These are phyloP conservation scores for Colletotrichum sp. DNA, from an alignment of 2,329 filamentous ascomycete species.

Conservation along the genomic window DNA sequence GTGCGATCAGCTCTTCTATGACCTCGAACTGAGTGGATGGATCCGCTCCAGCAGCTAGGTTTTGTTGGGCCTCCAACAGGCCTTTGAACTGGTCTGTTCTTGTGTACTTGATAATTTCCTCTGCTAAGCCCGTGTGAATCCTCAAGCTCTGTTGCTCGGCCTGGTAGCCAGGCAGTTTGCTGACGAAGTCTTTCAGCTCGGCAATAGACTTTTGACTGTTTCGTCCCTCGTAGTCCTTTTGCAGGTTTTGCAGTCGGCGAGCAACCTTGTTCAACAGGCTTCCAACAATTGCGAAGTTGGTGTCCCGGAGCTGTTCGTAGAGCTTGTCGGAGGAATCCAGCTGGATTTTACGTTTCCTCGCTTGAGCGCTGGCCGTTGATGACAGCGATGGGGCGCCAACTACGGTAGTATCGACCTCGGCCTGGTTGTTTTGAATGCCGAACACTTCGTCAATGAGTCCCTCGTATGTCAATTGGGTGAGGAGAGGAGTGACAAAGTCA, in stretches of 20 bases:
- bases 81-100: slow-evolving; percentile 88
- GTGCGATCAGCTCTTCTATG: slow-evolving; percentile 93
- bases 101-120: slow-evolving; percentile 95
- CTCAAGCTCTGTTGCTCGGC: slow-evolving; percentile 93
- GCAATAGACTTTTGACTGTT: slow-evolving; percentile 84
- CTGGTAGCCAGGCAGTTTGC: slow-evolving; percentile 89
- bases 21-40: slow-evolving; percentile 87
- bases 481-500: slow-evolving; percentile 87
- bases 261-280: slow-evolving; percentile 89
- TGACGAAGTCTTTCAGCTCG: slow-evolving; percentile 94
- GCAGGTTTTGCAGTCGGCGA: slow-evolving; percentile 80
- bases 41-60: slow-evolving; percentile 88
- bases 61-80: slow-evolving; percentile 92
- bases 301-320: slow-evolving; percentile 85
- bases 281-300: slow-evolving; percentile 95
- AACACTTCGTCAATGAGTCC: slow-evolving; percentile 94
- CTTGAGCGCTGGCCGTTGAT: slow-evolving; percentile 57
- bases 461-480: slow-evolving; percentile 97
- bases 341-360: slow-evolving; percentile 84
- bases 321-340: slow-evolving; percentile 90
- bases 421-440: slow-evolving; percentile 89
- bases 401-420: slow-evolving; percentile 89
- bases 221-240: slow-evolving; percentile 85
- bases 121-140: slow-evolving; percentile 87
- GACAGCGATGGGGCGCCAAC: slow-evolving; percentile 75